Evolutionary conservation across 2,329 filamentous ascomycete species (phyloP).

Genomic region (Gremmenia infestans): DNA sequence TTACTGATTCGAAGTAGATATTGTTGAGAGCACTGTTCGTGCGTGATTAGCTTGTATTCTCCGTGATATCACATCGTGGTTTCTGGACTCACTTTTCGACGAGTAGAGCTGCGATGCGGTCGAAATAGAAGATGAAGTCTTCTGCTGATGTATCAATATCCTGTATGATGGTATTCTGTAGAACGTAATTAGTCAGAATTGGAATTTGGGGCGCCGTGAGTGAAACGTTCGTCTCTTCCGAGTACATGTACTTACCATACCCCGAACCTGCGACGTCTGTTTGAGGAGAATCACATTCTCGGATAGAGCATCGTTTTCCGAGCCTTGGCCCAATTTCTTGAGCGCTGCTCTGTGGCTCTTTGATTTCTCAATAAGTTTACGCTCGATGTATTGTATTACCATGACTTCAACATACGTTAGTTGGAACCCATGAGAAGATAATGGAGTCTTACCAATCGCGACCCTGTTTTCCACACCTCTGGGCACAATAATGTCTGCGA

Average conservation of each 20-base stretch:
- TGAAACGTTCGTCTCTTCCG: no score
- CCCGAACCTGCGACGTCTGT: slow-evolving; percentile 73
- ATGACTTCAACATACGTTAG: slow-evolving; percentile 52
- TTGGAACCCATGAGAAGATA: slow-evolving; percentile 4
- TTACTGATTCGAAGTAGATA: slow-evolving; percentile 59
- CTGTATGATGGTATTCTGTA: slow-evolving; percentile 72
- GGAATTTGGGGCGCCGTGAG: no score
- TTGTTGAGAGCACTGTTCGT: slow-evolving; percentile 65
- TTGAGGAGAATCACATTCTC: slow-evolving; percentile 68
- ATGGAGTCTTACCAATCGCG: slow-evolving; percentile 61
- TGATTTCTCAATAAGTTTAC: slow-evolving; percentile 82
- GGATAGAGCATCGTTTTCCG: slow-evolving; percentile 67
- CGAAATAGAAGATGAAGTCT: slow-evolving; percentile 97
- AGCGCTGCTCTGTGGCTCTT: slow-evolving; percentile 75
- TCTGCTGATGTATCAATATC: slow-evolving; percentile 73
- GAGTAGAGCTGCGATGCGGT: slow-evolving; percentile 77
- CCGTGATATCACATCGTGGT: slow-evolving; percentile 8
- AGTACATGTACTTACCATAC: slow-evolving; percentile 47
- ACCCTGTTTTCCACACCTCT: slow-evolving; percentile 92
- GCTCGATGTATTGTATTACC: slow-evolving; percentile 89
- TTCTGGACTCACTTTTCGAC: slow-evolving; percentile 61
- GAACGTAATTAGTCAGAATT: background rate
- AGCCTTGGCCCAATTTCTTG: slow-evolving; percentile 66
- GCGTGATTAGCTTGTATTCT: slow-evolving; percentile 13
- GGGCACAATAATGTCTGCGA: slow-evolving; percentile 81